Evolutionary conservation across 129 eudicot species (phyloP), one percentile per base, ranked within the genome.

Genomic region (Smallanthus sonchifolius): DNA sequence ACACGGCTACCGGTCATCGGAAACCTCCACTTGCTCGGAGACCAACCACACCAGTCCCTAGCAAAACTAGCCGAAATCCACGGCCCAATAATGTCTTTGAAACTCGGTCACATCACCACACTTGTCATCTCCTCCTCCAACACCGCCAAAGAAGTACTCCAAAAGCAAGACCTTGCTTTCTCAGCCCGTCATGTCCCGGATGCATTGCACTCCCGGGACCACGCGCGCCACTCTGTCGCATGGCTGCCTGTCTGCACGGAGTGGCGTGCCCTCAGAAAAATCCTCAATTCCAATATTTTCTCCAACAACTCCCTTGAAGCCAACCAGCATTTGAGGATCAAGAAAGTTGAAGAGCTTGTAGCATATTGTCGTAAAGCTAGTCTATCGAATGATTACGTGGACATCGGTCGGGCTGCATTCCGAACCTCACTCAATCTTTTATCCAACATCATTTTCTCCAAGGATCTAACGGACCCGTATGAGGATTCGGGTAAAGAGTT

Each of bases 371-470:
- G 36, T 14, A 56, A 67, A 73, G 68, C 79, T 7, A 43, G 83
- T 16, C 10, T 42, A 4, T 19, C 65, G 7, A 59, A 40, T 10
- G 65, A 80, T 4, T 8, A 66, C 4, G 83, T 88, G 49, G 88
- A 91, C 39, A 83, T 91, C 24, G 86, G 94, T 32, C 84, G 79
- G 14, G 94, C 87, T 24, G 91, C 82, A 2, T 85, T 91, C 9
- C 69, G 78, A 66, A 79, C 81, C 43, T 61, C 83, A 0, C 42
- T 78, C 44, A 78, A 83, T 75, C 70, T 83, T 17, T 13, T 83
- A 55, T 75, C 87, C 39, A 83, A 83, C 54, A 83, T 81, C 0
- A 35, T 83, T 8, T 71, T 83, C 30, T 83, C 87, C 7, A 71
- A 30, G 74, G 87, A 83, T 61, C 59, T 79, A 56, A 73, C 81